Base-by-base conservation (phyloP, 2,329 filamentous ascomycete species). In the Fonsecaea multimorphosa region DNA sequence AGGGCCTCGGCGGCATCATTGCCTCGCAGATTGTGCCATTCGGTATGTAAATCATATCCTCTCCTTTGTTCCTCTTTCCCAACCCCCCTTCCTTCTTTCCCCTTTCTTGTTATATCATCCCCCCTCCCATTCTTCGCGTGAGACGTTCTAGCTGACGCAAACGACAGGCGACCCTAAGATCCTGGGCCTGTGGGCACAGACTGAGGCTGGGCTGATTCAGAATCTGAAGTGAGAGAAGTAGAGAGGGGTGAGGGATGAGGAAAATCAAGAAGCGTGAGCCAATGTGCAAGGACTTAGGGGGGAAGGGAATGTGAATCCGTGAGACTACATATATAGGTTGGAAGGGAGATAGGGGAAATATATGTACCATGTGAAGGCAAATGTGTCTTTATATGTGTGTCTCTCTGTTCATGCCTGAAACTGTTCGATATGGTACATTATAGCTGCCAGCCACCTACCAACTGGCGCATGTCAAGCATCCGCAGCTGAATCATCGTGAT, bases 1-100 rank as follows among this genome's bases (percentile, higher is more conserved):
- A 73, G 64, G 71, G 70, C 16, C 52, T 72, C 29, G 70, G 70
- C 38, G 71, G 71, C 38, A 72, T 72, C 55, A 70, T 72, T 61
- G 71, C 67, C 2, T 68, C 64, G 55, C 71, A 72, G 61, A 72
- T 70, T 60, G 62, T 68, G 67, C 70, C 67, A 34, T 72, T 74
- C 67, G 68, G 63, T 67, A 63, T 58, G 63, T 67, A 63, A 60
- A 61, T 9, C 40, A 46, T 8, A 31, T 31, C 29, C 29, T 8
- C 29, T 3, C 8, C 8, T 8, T 31, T 31, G 3, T 8, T 8
- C 29, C 29, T 31, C 29, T 8, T 31, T 46, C 11, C 12, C n/a
- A n/a, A n/a, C n/a, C n/a, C n/a, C n/a, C n/a, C 19, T 22, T 22
- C 1, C 19, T 11, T 22, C 40, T 49, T 3, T 27, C 12, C n/a